These are phyloP conservation scores for Trichoderma sp. DNA, from an alignment of 2,329 filamentous ascomycete species.

Conservation along the genomic window DNA sequence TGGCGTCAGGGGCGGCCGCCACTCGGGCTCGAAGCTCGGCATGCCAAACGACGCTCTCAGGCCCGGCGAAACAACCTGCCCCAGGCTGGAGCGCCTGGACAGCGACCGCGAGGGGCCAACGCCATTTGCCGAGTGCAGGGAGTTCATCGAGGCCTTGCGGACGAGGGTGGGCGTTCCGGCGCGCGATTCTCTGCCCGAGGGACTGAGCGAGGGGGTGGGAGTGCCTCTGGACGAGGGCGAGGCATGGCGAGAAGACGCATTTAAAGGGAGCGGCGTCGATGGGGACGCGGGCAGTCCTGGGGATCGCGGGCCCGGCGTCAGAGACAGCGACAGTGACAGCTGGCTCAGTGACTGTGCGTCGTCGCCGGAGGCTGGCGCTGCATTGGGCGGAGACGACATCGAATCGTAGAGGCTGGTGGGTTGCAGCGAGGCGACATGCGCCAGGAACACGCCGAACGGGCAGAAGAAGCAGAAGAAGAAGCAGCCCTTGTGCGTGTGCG, in stretches of 20 bases:
- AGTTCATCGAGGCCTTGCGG: constrained; percentile 60
- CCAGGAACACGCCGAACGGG: constrained; percentile 18
- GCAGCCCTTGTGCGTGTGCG: background rate
- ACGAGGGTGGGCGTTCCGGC: constrained; percentile 54
- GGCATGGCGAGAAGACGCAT: constrained; percentile 42
- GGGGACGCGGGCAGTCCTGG: constrained; percentile 34
- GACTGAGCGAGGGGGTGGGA: constrained; percentile 46
- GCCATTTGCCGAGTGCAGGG: constrained; percentile 53
- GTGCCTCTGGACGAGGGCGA: constrained; percentile 42
- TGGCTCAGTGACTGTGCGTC: constrained; percentile 43
- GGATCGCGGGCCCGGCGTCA: constrained; percentile 29
- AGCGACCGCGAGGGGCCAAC: constrained; percentile 41
- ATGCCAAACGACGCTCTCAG: constrained; percentile 40
- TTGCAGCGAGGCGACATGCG: constrained; percentile 21
- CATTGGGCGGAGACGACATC: constrained; percentile 36
- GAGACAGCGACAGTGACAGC: background rate
- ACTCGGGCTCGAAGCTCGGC: constrained; percentile 36
- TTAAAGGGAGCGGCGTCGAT: constrained; percentile 42
- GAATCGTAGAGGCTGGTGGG: background rate
- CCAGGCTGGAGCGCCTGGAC: constrained; percentile 53
- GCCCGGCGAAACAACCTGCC: constrained; percentile 48
- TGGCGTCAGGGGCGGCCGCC: constrained; percentile 47
- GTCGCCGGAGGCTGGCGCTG: constrained; percentile 37
- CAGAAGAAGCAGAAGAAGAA: background rate
- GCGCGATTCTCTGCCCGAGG: constrained; percentile 46